Percentiles rank a stretch among this genome's conserved stretches.
phyloP scores from a whole-genome alignment of 441 rosid species.

The Adansonia rubrostipa region DNA sequence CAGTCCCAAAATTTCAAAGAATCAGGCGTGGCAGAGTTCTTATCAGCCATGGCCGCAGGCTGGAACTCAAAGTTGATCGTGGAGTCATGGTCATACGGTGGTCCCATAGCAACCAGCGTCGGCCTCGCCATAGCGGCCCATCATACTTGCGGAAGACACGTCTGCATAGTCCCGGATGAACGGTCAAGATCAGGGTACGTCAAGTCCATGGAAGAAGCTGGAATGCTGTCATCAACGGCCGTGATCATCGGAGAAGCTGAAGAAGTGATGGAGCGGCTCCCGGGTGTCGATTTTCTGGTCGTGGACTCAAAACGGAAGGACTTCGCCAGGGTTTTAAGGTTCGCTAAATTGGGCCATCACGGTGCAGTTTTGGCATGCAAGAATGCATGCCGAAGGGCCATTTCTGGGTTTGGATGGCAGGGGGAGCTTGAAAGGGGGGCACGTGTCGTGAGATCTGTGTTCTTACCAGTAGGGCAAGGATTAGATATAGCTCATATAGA shows the following conservation, averaged over 20 bases:
- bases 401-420: conserved; percentile 60
- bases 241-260: conserved; percentile 56
- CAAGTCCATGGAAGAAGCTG: conserved; percentile 40
- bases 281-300: conserved; percentile 75
- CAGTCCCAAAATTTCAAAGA: conserved; percentile 55
- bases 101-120: conserved; percentile 62
- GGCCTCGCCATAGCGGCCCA: conserved; percentile 69
- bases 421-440: conserved; percentile 47
- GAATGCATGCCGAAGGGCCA: conserved; percentile 50
- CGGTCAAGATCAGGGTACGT: conserved; percentile 57
- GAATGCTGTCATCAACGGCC: conserved; percentile 37
- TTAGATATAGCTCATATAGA: conserved; percentile 70
- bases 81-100: conserved; percentile 67
- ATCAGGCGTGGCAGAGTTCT: conserved; percentile 72
- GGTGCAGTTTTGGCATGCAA: conserved; percentile 81
- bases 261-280: conserved; percentile 47
- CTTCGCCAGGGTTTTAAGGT: conserved; percentile 55
- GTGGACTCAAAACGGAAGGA: conserved; percentile 64
- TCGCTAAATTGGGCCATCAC: conserved; percentile 51
- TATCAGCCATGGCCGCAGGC: conserved; percentile 87
- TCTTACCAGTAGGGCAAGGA: conserved; percentile 73
- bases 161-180: conserved; percentile 74
- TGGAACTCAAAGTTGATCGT: conserved; percentile 74
- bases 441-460: conserved; percentile 65
- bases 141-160: conserved; percentile 78